Evolutionary conservation across 139 green algal genomes (phyloP), one percentile per base, ranked within the genome.

Genomic region (Diplosphaera chodatii): DNA sequence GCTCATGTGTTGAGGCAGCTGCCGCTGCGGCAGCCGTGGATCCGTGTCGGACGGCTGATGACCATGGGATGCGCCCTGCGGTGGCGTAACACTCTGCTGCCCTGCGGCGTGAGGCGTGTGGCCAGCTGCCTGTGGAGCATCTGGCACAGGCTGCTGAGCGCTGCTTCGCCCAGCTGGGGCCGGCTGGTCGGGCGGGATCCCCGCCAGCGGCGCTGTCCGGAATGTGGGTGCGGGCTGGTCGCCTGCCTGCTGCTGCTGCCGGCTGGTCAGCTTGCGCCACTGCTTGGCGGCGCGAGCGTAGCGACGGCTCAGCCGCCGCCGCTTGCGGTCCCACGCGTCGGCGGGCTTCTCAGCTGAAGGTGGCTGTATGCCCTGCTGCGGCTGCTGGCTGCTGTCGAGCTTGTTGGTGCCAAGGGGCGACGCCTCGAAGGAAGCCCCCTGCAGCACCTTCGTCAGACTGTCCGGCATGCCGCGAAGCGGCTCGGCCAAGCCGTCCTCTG

Each of bases 241-340:
- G 34, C 70, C 30, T n/a, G 62, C 41, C 63, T 74, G 63, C 67
- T 77, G 76, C 59, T 73, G 40, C 34, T 64, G 64, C 56, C 64
- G 1, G 21, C 41, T 21, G 16, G 48, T 25, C 13, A 25, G 3
- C 48, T 25, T 25, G 13, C 48, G 48, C 48, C 48, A 59, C 13
- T 59, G 48, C 48, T 59, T 59, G 48, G 48, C 48, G 16, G 48
- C 48, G 48, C 16, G 48, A 18, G 48, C 48, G 25, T 59, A 59
- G 48, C 48, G 48, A 18, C 48, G 48, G 48, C 48, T 18, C 16
- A 59, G 18, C 10, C 48, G 48, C 48, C 48, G 48, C 48, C 48
- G 48, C 48, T 18, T 10, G 3, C 18, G 13, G 13, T 3, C 16
- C 48, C 13, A 10, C 8, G 48, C 48, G 25, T 21, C 48, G 22